Evolutionary conservation across 495 filamentous ascomycete genomes (phyloP), one percentile per base, ranked within the genome.

Genomic region (Talaromyces adpressus): DNA sequence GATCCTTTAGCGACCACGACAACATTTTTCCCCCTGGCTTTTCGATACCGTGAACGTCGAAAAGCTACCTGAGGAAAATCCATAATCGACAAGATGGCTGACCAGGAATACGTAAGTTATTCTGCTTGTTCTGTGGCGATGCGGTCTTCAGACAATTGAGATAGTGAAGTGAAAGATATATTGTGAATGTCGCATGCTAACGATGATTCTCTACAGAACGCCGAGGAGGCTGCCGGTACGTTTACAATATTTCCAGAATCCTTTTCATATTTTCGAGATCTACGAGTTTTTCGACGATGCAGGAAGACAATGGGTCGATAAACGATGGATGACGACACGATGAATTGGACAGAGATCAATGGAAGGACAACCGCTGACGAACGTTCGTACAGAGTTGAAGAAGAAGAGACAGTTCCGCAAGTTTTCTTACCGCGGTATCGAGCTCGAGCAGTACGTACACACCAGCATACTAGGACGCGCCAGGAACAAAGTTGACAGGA

Each of bases 371-470:
- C n/a, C 63, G 67, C 67, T 64, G 30, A 67, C 60, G 25, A 60
- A 18, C 18, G 22, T 32, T 25, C 7, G 9, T n/a, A 76, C 77
- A 89, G 87, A 97, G 88, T 85, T 97, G 82, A 97, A 98, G 91
- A 96, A 91, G 87, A 94, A 87, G 83, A 96, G 93, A 92, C 84
- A 91, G 74, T 98, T 98, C 91, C 90, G 93, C 84, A 98, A 98
- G 88, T 98, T 98, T 80, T 94, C 93, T 70, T 98, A 97, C 89
- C 92, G 94, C 76, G 94, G 94, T 70, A 90, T 98, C 80, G 94
- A 98, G 78, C 93, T 98, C 79, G 94, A 98, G 79, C 90, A 95
- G 93, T 97, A 91, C 71, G 90, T 82, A 66, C 34, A 65, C 66
- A 66, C 65, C 65, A 69, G 71, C 87, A 85, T 39, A 80, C 3